Percentiles rank a stretch among this genome's conserved stretches.
Evolutionary conservation across 176 grass and related monocot species (phyloP).

Genomic region (Guadua angustifolia): DNA sequence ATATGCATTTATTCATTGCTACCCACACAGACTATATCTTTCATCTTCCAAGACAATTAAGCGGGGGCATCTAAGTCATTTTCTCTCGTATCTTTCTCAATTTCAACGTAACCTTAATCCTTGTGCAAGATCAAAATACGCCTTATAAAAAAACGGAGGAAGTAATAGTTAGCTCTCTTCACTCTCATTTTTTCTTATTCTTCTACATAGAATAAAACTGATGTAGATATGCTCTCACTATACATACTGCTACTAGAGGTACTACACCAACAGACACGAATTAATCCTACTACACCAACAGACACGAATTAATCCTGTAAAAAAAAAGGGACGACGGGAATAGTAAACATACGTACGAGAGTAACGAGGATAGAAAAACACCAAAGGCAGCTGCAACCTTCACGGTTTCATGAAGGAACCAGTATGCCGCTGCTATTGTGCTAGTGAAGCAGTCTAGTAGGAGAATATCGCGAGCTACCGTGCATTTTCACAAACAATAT

Average conservation of each 20-base stretch:
- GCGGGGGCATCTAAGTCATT: too few relatives aligned
- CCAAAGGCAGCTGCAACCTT: background rate
- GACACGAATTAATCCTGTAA: background rate
- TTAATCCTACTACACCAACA: background rate
- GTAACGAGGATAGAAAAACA: background rate
- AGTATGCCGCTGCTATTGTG: background rate
- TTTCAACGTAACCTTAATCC: too few relatives aligned
- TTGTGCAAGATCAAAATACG: too few relatives aligned
- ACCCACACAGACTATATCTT: too few relatives aligned
- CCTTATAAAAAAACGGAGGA: too few relatives aligned
- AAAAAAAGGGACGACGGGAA: background rate
- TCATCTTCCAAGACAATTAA: too few relatives aligned
- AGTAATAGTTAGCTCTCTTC: too few relatives aligned
- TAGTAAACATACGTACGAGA: background rate
- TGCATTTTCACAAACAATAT: background rate
- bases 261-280: background rate
- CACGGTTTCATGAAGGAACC: background rate
- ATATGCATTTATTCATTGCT: too few relatives aligned
- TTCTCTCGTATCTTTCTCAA: too few relatives aligned
- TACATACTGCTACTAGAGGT: background rate
- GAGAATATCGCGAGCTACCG: background rate
- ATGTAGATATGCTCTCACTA: too few relatives aligned
- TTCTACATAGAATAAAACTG: too few relatives aligned
- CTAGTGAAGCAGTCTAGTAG: background rate
- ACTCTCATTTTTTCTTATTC: too few relatives aligned